Base-by-base conservation (phyloP, 345 rosid genomes). In the Arabis hirsuta region DNA sequence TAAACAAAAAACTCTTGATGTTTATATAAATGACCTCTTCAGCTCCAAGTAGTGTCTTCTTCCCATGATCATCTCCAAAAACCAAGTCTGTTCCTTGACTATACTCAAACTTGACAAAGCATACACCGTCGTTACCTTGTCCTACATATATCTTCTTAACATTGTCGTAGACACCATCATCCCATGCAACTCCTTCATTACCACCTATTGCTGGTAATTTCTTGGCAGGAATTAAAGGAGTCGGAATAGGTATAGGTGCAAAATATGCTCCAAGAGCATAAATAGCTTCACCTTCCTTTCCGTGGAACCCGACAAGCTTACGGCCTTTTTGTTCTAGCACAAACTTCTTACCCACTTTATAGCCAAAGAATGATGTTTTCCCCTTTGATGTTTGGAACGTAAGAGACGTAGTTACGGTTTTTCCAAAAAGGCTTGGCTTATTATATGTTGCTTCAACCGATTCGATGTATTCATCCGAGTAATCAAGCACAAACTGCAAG, bases 1-100 rank as follows among this genome's bases (percentile, higher is more conserved):
- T 7, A 10, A 27, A 41, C 51, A 3, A 59, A 16, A 3, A 7
- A 11, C 1, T 26, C 2, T 29, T 6, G 7, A 24, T 16, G 43
- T 39, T 55, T 46, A 8, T 0, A 9, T 2, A 59, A 48, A 3
- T 24, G 52, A 65, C 73, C 73, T 57, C 72, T 29, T 74, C 50
- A 42, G 54, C 19, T 47, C 51, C 73, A 3, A 53, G 66, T 58
- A 58, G 7, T 36, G 72, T 51, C 42, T 9, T 58, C 46, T 66
- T 74, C 26, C 79, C 79, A 75, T 75, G 79, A 9, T 67, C 79
- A 58, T 75, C 62, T 52, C 73, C 73, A 6, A 13, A 12, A 3
- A 75, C 58, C 50, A 69, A 9, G 1, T 39, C 22, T 19, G 44
- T 43, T 2, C 57, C 69, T 3, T 75, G 68, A 16, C 6, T 20